These are phyloP conservation scores for Zygnema circumcarinatum DNA, from an alignment of 139 green algal species.

Conservation along the genomic window DNA sequence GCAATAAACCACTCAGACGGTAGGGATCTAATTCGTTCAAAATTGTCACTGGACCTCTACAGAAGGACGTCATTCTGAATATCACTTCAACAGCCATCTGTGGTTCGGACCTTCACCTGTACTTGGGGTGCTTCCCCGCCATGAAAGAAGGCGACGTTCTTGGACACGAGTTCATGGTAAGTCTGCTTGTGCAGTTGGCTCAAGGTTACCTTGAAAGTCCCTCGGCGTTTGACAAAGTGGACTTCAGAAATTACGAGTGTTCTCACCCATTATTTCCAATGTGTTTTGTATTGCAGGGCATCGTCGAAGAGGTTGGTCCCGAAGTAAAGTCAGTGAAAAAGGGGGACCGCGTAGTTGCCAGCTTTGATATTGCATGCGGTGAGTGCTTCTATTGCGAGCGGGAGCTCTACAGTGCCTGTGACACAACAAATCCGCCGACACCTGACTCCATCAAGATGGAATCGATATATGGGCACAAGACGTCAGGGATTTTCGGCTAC, in stretches of 20 bases:
- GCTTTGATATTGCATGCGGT: constrained; percentile 79
- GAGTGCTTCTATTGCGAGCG: constrained; percentile 71
- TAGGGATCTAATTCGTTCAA: too few relatives aligned
- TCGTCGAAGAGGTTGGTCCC: constrained; percentile 9
- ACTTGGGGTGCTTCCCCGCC: constrained; percentile 68
- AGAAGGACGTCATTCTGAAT: constrained; percentile 72
- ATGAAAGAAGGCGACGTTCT: constrained; percentile 74
- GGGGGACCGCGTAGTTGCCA: constrained; percentile 75
- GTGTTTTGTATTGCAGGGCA: constrained; percentile 29
- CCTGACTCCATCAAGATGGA: constrained; percentile 63
- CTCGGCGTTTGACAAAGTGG: too few relatives aligned
- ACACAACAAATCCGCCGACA: constrained; percentile 69
- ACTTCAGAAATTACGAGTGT: too few relatives aligned
- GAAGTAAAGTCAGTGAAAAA: constrained; percentile 61
- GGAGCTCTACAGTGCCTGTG: constrained; percentile 65
- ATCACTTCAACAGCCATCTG: constrained; percentile 77
- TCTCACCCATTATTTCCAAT: too few relatives aligned
- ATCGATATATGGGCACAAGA: constrained; percentile 63
- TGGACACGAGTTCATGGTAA: constrained; percentile 81
- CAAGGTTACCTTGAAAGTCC: too few relatives aligned
- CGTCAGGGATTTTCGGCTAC: constrained; percentile 60
- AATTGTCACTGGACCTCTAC: too few relatives aligned
- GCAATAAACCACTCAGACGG: too few relatives aligned
- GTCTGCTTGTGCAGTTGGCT: too few relatives aligned
- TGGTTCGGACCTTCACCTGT: constrained; percentile 80